Base-by-base conservation (phyloP, 2,329 filamentous ascomycete species). In the Aspergillus phoenicis region DNA sequence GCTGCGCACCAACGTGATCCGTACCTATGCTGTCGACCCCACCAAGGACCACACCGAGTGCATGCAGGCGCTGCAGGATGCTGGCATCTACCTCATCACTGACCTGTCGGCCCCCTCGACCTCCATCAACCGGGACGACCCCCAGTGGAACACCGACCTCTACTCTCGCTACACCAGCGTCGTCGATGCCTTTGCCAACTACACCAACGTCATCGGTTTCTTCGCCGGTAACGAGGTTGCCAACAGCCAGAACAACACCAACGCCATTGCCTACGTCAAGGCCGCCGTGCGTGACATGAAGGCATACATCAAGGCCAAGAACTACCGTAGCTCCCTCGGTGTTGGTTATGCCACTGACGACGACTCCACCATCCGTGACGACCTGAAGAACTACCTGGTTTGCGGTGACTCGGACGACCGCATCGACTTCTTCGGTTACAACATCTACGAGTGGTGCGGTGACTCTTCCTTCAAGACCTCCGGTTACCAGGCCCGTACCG, bases 381-480 rank as follows among this genome's bases (percentile, higher is more conserved):
- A 92, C 71, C 87, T 98, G 73, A 91, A 92, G 68, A 82, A 92
- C 75, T 99, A 96, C 85, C 97, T 99, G 82, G 93, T 97, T 84
- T 99, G 95, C 75, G 91, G 93, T 59, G 67, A 73, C 62, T 78
- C 86, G 63, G 80, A 82, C 8, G 79, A 80, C 73, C 78, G 90
- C 63, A 97, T 98, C 67, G 95, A 99, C 80, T 98, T 96, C 84
- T 99, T 93, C 91, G 95, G 95, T 62, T 98, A 98, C 89, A 99
- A 99, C 85, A 97, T 98, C 81, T 99, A 99, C 85, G 96, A 93
- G 57, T 99, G 95, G 95, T 99, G 95, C 77, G 95, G 94, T 69
- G 78, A 93, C 69, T 96, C 91, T 73, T 87, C 83, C 71, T 95
- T 90, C 81, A 73, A 83, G 38, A 74, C 83, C 62, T 97, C 95